Percentiles rank a stretch among this genome's conserved stretches.
Evolutionary conservation across 1,284 basidiomycete species (phyloP).

Genomic region (Pseudomicrostroma phylloplanum): DNA sequence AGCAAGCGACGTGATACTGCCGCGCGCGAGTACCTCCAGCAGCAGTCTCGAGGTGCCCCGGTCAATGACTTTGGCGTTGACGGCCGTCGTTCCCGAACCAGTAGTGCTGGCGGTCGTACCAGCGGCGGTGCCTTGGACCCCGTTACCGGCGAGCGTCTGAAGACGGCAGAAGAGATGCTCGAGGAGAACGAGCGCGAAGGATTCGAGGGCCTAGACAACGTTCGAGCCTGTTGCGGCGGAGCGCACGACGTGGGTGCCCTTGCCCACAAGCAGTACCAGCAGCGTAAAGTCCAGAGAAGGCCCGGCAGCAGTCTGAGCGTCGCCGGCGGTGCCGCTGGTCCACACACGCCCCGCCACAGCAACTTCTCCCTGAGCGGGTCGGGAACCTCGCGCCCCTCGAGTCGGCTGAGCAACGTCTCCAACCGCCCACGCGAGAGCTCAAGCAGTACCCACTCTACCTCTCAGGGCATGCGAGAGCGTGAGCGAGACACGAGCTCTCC

Average conservation of each 20-base stretch:
- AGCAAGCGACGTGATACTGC: slow-evolving; percentile 80
- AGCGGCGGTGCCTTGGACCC: background rate
- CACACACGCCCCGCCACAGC: background rate
- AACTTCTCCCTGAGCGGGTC: background rate
- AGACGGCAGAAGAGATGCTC: slow-evolving; percentile 47
- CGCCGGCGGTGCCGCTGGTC: slow-evolving; percentile 1
- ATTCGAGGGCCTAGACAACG: slow-evolving; percentile 76
- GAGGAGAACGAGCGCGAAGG: slow-evolving; percentile 71
- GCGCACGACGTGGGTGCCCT: slow-evolving; percentile 61
- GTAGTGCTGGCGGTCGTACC: background rate
- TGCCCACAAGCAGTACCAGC: slow-evolving; percentile 24
- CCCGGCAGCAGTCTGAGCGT: background rate
- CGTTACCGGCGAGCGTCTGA: slow-evolving; percentile 12
- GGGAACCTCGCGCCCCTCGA: background rate
- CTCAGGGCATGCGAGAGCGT: background rate
- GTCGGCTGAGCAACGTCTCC: slow-evolving; percentile 1
- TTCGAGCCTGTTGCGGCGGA: slow-evolving; percentile 79
- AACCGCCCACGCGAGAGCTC: background rate
- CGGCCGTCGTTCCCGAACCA: background rate
- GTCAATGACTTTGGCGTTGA: too few relatives aligned
- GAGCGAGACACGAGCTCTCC: background rate
- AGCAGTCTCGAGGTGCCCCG: slow-evolving; percentile 12
- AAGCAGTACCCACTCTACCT: background rate
- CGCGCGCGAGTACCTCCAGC: slow-evolving; percentile 70
- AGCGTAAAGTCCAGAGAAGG: slow-evolving; percentile 6